phyloP scores from a whole-genome alignment of 257 asterid genomes.

The Gentiana dahurica region DNA sequence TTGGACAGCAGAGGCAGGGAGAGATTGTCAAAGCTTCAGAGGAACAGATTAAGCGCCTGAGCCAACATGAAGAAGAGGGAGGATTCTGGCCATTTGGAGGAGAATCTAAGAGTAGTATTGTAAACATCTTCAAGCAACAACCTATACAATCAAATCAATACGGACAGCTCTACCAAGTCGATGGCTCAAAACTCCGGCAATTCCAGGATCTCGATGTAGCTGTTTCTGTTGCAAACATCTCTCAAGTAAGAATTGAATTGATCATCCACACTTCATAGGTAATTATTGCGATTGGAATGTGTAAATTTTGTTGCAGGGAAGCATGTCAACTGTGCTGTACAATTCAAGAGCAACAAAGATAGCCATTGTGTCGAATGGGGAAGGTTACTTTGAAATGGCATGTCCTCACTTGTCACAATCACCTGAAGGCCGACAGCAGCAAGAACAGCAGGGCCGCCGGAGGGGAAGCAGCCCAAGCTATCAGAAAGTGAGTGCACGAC shows the following conservation, averaged over 20 bases:
- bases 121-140: slow-evolving; percentile 25
- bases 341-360: slow-evolving; percentile 47
- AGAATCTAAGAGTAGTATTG: slow-evolving; percentile 20
- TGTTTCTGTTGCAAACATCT: slow-evolving; percentile 37
- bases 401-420: slow-evolving; percentile 45
- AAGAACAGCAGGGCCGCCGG: slow-evolving; percentile 4
- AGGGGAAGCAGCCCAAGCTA: slow-evolving; percentile 15
- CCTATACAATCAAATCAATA: slow-evolving; percentile 33
- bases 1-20: slow-evolving; percentile 41
- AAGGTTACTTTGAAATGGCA: slow-evolving; percentile 69
- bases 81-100: slow-evolving; percentile 62
- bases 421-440: not conserved
- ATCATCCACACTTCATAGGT: too few relatives aligned
- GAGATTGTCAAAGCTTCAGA: slow-evolving; percentile 38
- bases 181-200: slow-evolving; percentile 18
- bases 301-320: slow-evolving; percentile 29
- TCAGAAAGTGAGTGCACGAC: slow-evolving; percentile 25
- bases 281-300: too few relatives aligned
- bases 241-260: slow-evolving; percentile 18
- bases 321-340: slow-evolving; percentile 44
- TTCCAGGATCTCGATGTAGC: slow-evolving; percentile 37
- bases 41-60: slow-evolving; percentile 47
- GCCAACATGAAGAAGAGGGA: slow-evolving; percentile 38
- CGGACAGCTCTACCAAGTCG: slow-evolving; percentile 47
- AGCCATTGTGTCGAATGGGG: slow-evolving; percentile 26